Conservation (phyloP, 352 stramenopile genomes). For the Globisporangium ultimum region DNA sequence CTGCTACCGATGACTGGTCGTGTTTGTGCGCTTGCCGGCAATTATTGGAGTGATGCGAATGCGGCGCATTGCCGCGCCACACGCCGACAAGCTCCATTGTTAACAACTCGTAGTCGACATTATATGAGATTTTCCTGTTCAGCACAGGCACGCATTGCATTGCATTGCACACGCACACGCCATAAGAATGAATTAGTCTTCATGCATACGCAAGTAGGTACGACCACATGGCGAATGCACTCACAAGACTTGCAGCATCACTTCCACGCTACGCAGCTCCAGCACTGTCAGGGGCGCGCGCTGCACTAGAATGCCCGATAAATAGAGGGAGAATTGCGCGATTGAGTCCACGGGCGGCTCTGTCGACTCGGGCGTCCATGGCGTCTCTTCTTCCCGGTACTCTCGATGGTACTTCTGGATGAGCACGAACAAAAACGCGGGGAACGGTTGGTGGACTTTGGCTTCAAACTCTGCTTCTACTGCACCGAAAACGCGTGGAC, state of each 20-base stretch:
- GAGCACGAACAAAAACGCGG: slow-evolving; percentile 63
- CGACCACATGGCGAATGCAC: slow-evolving; percentile 18
- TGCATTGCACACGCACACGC: neutral
- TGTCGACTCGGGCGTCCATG: slow-evolving; percentile 51
- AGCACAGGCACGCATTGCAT: neutral
- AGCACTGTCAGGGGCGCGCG: slow-evolving; percentile 45
- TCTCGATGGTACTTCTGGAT: slow-evolving; percentile 88
- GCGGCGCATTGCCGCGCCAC: slow-evolving; percentile 14
- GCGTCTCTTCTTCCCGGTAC: slow-evolving; percentile 38
- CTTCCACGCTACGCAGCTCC: slow-evolving; percentile 68
- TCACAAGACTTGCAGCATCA: slow-evolving; percentile 83
- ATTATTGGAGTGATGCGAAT: slow-evolving; percentile 2
- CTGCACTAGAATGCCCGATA: slow-evolving; percentile 59
- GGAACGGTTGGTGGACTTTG: slow-evolving; percentile 76
- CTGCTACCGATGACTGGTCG: too few relatives aligned
- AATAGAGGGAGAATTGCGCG: slow-evolving; percentile 74
- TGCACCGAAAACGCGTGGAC: slow-evolving; percentile 30
- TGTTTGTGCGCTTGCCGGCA: neutral
- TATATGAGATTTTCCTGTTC: slow-evolving; percentile 15
- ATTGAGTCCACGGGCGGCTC: slow-evolving; percentile 80
- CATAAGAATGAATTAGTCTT: neutral
- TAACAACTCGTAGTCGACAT: slow-evolving; percentile 16
- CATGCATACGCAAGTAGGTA: neutral
- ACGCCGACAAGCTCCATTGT: slow-evolving; percentile 19
- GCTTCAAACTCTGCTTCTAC: slow-evolving; percentile 86